Conservation (phyloP, 805 yeast genomes). For the Ogataea neopini region DNA sequence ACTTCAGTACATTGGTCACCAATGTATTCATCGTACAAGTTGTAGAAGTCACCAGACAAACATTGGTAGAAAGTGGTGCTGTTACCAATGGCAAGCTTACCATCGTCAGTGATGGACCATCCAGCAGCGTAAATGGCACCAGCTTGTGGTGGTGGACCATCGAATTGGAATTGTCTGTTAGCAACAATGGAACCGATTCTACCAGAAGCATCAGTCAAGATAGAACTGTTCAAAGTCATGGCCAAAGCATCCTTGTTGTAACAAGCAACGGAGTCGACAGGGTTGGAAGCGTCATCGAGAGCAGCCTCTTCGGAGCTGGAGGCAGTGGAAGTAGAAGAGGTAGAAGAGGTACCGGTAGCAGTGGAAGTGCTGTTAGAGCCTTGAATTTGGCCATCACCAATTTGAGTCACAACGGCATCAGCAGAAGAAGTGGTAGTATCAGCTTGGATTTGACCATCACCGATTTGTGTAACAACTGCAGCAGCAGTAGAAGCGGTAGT, state of each 20-base stretch:
- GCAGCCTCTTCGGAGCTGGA: constrained; percentile 25
- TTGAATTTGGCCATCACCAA: constrained; percentile 29
- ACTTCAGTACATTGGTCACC: constrained; percentile 50
- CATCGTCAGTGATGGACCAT: constrained; percentile 49
- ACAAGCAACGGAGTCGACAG: constrained; percentile 38
- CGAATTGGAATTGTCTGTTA: constrained; percentile 66
- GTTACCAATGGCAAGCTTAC: constrained; percentile 52
- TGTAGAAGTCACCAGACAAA: constrained; percentile 57
- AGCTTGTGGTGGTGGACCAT: constrained; percentile 67
- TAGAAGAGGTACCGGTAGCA: constrained; percentile 28
- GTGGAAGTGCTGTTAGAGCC: constrained; percentile 40
- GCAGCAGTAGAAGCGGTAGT: constrained; percentile 31
- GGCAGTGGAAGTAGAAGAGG: constrained; percentile 4
- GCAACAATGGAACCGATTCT: constrained; percentile 63
- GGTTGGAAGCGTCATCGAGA: constrained; percentile 35
- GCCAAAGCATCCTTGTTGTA: constrained; percentile 40
- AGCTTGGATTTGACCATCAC: constrained; percentile 36
- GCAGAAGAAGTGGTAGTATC: constrained; percentile 39
- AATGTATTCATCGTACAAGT: constrained; percentile 52
- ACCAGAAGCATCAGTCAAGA: constrained; percentile 47
- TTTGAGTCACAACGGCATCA: constrained; percentile 39
- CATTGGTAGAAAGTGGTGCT: constrained; percentile 53
- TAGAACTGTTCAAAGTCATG: constrained; percentile 43
- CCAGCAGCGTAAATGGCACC: constrained; percentile 56
- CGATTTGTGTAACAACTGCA: constrained; percentile 43